Base-by-base conservation (phyloP, 176 grass and related monocot genomes). In the Eremochloa ophiuroides region DNA sequence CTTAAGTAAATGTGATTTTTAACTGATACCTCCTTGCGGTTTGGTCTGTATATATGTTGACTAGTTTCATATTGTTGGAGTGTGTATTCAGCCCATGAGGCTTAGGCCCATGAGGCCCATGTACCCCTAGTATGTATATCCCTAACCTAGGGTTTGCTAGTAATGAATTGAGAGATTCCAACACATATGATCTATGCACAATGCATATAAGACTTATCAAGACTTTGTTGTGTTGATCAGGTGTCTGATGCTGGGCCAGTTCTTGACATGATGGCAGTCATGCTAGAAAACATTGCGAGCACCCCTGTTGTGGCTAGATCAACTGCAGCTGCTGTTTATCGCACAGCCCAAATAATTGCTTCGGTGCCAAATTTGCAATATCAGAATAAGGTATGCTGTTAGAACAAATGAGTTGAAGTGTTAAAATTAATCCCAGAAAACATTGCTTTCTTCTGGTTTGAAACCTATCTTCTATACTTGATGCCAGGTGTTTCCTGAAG, bases 181-280 rank as follows among this genome's bases (percentile, higher is more conserved):
- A n/a, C n/a, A n/a, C n/a, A n/a, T 82, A 40, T 62, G 12, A 75
- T 85, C 10, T 23, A 35, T 44, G 37, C 28, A 64, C 35, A 66
- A 68, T 70, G 62, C 69, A 70, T 42, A 22, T 40, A 79, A 42
- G 26, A 14, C 70, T 89, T 63, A 87, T 69, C 61, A 84, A 69
- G 42, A 75, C 33, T 25, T 59, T 69, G 40, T 70, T 89, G 59
- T 91, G 40, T 88, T 78, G 60, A 82, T 87, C 78, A 99, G 96
- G 89, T 99, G 68, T 80, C 90, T 86, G 93, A 99, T 93, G 96
- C 96, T 69, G 96, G 93, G 63, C 96, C 96, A 86, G 93, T 99
- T 84, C 93, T 99, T 86, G 93, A 99, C 80, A 95, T 99, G 93
- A 99, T 99, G 96, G 88, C 88, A 34, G 91, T 99, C 58, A 99